phyloP scores from a whole-genome alignment of 371 early-diverging fungal species.

The Mortierella sp. region DNA sequence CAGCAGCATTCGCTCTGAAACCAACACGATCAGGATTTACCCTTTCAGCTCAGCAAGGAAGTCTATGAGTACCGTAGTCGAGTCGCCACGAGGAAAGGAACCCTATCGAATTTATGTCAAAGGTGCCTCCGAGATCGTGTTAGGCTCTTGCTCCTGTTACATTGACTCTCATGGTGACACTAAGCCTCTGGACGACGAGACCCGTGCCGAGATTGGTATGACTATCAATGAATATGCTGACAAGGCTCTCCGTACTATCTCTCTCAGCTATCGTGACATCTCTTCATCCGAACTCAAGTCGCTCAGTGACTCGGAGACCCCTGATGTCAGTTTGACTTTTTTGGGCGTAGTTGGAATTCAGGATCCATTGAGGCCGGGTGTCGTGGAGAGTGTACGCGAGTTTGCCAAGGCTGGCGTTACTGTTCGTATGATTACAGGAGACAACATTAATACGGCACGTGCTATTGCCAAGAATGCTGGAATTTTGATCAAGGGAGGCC shows the following conservation, averaged over 20 bases:
- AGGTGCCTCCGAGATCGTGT: conserved; percentile 90
- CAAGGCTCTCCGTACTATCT: conserved; percentile 91
- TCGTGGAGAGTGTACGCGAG: conserved; percentile 82
- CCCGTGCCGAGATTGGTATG: conserved; percentile 61
- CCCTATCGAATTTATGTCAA: conserved; percentile 78
- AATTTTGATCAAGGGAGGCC: conserved; percentile 86
- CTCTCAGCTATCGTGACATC: conserved; percentile 82
- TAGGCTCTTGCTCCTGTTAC: conserved; percentile 72
- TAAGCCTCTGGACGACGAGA: conserved; percentile 64
- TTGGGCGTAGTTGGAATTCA: conserved; percentile 91
- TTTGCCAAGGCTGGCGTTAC: conserved; percentile 93
- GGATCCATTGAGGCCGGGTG: conserved; percentile 94
- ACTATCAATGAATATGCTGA: conserved; percentile 84
- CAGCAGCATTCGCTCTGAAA: conserved; percentile 69
- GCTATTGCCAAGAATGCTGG: conserved; percentile 92
- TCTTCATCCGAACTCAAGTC: conserved; percentile 56
- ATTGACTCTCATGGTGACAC: conserved; percentile 66
- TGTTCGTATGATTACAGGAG: conserved; percentile 98
- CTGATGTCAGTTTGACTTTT: conserved; percentile 73
- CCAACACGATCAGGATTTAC: conserved; percentile 69
- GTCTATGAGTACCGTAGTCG: conserved; percentile 81
- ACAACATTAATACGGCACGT: conserved; percentile 91
- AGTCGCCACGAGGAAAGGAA: conserved; percentile 52
- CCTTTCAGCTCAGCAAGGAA: conserved; percentile 90
- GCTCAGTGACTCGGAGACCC: conserved; percentile 67